Evolutionary conservation across 306 rosid genomes (phyloP).

Genomic region (Quercus robur): DNA sequence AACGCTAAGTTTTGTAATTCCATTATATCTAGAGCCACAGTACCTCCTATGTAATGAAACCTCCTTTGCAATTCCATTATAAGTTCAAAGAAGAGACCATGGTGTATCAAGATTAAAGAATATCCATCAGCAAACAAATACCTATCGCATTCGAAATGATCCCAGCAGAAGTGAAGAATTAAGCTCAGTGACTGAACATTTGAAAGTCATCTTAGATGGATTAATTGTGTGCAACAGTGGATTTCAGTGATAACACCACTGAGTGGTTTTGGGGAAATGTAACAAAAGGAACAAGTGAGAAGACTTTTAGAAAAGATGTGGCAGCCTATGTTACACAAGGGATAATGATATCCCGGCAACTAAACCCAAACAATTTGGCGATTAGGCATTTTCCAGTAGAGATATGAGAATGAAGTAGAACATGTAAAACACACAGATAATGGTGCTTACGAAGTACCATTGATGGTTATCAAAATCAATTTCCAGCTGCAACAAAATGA

Average conservation of each 20-base stretch:
- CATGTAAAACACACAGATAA: neutral
- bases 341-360: neutral
- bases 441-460: neutral
- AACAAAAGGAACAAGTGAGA: neutral
- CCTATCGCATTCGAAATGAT: neutral
- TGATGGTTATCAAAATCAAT: neutral
- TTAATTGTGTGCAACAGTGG: neutral
- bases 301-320: neutral
- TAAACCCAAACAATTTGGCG: neutral
- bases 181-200: neutral
- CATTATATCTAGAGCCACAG: neutral
- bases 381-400: neutral
- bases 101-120: neutral
- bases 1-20: neutral
- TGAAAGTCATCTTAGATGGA: neutral
- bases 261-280: neutral
- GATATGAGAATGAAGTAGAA: neutral
- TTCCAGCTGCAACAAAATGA: neutral
- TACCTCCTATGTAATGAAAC: neutral
- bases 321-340: too few relatives aligned
- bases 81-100: neutral
- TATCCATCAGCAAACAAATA: neutral
- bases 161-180: neutral
- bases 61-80: neutral
- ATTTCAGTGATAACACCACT: neutral